phyloP scores from a whole-genome alignment of 176 grass and related monocot species.

The Carex scoparia region DNA sequence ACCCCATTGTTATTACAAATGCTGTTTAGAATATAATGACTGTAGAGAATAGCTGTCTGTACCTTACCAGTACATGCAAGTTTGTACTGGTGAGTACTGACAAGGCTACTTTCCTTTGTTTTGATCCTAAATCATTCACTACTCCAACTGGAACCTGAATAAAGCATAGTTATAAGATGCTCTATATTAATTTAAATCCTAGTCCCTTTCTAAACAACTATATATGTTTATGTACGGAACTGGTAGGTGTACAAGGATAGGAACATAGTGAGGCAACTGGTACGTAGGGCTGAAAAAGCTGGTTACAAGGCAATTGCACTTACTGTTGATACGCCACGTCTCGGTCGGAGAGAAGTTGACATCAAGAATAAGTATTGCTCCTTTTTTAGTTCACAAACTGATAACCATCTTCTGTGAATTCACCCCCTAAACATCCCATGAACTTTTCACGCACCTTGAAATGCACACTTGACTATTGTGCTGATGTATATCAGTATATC shows the following conservation, averaged over 20 bases:
- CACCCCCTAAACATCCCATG: too few relatives aligned
- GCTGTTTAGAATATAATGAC: not conserved
- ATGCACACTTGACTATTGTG: too few relatives aligned
- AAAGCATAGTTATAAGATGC: not conserved
- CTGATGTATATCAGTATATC: too few relatives aligned
- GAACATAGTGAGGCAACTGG: slow-evolving; percentile 63
- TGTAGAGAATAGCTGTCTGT: not conserved
- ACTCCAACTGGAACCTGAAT: not conserved
- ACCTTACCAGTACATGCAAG: not conserved
- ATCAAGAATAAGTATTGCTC: slow-evolving; percentile 76
- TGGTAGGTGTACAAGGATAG: slow-evolving; percentile 87
- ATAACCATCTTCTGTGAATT: too few relatives aligned
- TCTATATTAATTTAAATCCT: not conserved
- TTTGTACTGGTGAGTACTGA: not conserved
- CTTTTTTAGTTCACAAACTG: not conserved
- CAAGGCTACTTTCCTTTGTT: not conserved
- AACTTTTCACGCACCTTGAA: too few relatives aligned
- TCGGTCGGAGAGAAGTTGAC: slow-evolving; percentile 84
- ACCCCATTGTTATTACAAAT: not conserved
- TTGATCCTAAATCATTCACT: not conserved
- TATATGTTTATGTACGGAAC: not conserved
- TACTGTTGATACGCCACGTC: slow-evolving; percentile 80
- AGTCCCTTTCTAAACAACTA: not conserved
- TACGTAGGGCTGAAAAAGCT: slow-evolving; percentile 76
- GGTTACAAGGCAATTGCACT: slow-evolving; percentile 92